Conservation (phyloP, 352 stramenopile genomes). For the Pythium myriotylum region DNA sequence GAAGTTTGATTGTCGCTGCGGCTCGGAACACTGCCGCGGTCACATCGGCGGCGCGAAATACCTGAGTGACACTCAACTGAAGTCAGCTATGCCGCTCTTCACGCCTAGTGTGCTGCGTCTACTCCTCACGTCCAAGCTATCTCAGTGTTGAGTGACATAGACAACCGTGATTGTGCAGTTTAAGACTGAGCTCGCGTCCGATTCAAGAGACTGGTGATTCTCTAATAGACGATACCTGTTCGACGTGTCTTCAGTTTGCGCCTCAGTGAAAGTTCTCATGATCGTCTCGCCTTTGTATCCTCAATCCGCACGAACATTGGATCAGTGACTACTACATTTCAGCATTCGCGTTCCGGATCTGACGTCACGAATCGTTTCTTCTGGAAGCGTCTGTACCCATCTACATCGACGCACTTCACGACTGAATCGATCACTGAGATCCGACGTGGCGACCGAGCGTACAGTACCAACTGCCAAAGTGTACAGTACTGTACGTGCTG, state of each 20-base stretch:
- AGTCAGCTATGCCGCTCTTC: conserved; percentile 61
- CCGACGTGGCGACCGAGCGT: conserved; percentile 19
- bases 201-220: background rate
- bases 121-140: conserved; percentile 59
- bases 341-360: conserved; percentile 16
- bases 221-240: conserved; percentile 5
- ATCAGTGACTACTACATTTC: too few species aligned
- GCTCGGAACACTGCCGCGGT: conserved; percentile 55
- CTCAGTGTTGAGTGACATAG: conserved; percentile 13
- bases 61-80: conserved; percentile 59
- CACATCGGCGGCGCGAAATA: conserved; percentile 85
- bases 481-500: too few species aligned
- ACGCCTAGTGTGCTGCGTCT: conserved; percentile 72
- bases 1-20: conserved; percentile 87
- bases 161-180: too few species aligned
- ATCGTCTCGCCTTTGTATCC: too few species aligned
- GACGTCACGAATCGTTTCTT: too few species aligned
- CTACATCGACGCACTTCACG: conserved; percentile 5
- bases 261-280: too few species aligned
- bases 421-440: conserved; percentile 27
- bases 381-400: too few species aligned
- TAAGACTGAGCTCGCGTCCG: too few species aligned
- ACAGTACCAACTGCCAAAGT: too few species aligned
- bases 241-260: background rate
- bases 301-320: too few species aligned